Base-by-base conservation (phyloP, 2,329 filamentous ascomycete species). In the Aspergillus vadensis region DNA sequence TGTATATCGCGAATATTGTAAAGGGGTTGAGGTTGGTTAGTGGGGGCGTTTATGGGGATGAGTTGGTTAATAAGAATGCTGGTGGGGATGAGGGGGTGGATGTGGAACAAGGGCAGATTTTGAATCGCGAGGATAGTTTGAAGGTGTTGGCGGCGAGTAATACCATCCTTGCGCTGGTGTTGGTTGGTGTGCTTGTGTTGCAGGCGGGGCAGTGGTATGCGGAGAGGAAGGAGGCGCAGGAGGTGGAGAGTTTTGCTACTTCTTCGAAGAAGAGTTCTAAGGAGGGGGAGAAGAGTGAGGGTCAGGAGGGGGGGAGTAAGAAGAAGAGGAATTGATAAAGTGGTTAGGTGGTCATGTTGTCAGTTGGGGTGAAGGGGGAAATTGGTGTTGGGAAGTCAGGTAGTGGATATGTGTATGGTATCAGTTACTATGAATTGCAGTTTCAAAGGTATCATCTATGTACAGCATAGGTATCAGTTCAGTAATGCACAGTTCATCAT, bases 151-250 rank as follows among this genome's bases (percentile, higher is more conserved):
- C 92, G 32, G 95, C 95, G 7, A 97, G 92, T 77, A 97, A 99
- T 79, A 98, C 95, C 3, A 99, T 99, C 74, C 79, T 98, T 59
- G 95, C 94, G 38, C 84, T 99, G 48, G 92, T 99, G 30, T 80
- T 99, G 56, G 88, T 98, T 3, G 95, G 95, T 5, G 91, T 99
- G 9, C 76, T 99, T 66, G 91, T 97, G 36, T 80, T 99, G 72
- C 95, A 99, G 85, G 92, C 92, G 19, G 95, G 95, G 10, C 92
- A 98, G 84, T 98, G 94, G 95, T 99, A 99, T 80, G 95, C 95
- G 25, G 93, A 98, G 84, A 85, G 91, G 74, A 96, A 96, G 80
- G 93, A 98, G 78, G 84, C 84, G 71, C 90, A 93, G 74, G 93
- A 97, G 77, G 83, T 85, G 58, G 86, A 86, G 72, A 85, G 86